Evolutionary conservation across 495 filamentous ascomycete species (phyloP), one percentile per base, ranked within the genome.

Genomic region (Neurospora sp.): DNA sequence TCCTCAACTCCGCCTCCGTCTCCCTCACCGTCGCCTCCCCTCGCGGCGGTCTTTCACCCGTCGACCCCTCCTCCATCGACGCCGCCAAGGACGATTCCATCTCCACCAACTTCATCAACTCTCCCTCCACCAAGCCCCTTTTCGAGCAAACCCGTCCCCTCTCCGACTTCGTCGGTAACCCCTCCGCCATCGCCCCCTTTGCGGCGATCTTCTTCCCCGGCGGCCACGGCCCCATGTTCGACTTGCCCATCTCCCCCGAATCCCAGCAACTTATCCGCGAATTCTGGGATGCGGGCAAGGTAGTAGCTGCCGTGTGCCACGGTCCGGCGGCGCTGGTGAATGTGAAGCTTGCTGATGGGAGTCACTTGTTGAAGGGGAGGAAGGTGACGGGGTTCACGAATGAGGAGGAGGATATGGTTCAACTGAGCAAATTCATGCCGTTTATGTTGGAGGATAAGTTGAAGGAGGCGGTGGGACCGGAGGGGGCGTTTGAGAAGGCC

Each of bases 141-240:
- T 94, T 90, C 89, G 87, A 88, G 76, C 83, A 89, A 39, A 93
- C 91, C 0, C 73, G 83, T 3, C 85, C 85, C 71, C 77, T 93
- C 1, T 73, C 80, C 0, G 77, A 83, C 3, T 83, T 91, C 68
- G 47, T 85, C 0, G 86, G 88, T 0, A 83, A 83, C 39, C 85
- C 86, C 0, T 78, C 73, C 53, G 89, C 92, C 61, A 93, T 89
- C 76, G 91, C 88, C 22, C 53, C 53, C 14, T 65, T 18, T 4
- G 8, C 53, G 70, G 91, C 89, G 35, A 80, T 94, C 61, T 92
- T 90, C 79, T 92, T 87, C 79, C 90, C 92, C 14, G 92, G 92
- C 75, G 92, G 92, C 35, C 90, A 93, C 80, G 92, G 91, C n/a
- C 91, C 92, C 73, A 91, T 93, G 90, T 93, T 88, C 79, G 91